Percentiles rank a stretch among this genome's conserved stretches.
Conservation (phyloP, 192 early-diverging fungal genomes). For the Cetraspora pellucida region DNA sequence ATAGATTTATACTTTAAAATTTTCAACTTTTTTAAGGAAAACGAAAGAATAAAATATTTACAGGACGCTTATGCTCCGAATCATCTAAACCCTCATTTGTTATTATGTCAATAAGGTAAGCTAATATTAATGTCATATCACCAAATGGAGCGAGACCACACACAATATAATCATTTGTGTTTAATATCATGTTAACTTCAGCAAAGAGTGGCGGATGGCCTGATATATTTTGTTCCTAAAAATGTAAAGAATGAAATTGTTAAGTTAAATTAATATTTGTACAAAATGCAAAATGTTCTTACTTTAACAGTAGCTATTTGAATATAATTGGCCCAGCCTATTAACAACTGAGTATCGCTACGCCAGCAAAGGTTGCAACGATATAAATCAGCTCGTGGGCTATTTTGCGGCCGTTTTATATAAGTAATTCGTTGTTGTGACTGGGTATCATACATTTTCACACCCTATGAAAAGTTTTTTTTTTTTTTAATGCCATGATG, state of each 20-base stretch:
- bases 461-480: conserved; percentile 55
- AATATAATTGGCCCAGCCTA: conserved; percentile 95
- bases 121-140: conserved; percentile 70
- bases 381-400: conserved; percentile 83
- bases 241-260: neutral
- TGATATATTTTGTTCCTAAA: conserved; percentile 39
- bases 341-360: conserved; percentile 71
- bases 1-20: neutral
- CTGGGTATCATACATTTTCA: conserved; percentile 80
- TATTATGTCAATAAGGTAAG: conserved; percentile 61
- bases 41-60: neutral
- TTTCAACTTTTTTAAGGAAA: neutral
- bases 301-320: conserved; percentile 81
- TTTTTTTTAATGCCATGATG: no score
- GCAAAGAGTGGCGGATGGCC: conserved; percentile 52
- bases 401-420: conserved; percentile 76
- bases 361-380: conserved; percentile 88
- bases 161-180: conserved; percentile 62
- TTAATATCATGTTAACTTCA: conserved; percentile 58
- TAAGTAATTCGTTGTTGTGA: conserved; percentile 77
- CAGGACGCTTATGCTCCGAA: conserved; percentile 39
- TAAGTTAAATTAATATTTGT: neutral
- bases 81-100: conserved; percentile 55
- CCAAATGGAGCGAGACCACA: conserved; percentile 86
- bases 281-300: neutral